Conservation (phyloP, 176 grass and related monocot genomes). For the Oryza brachyantha region DNA sequence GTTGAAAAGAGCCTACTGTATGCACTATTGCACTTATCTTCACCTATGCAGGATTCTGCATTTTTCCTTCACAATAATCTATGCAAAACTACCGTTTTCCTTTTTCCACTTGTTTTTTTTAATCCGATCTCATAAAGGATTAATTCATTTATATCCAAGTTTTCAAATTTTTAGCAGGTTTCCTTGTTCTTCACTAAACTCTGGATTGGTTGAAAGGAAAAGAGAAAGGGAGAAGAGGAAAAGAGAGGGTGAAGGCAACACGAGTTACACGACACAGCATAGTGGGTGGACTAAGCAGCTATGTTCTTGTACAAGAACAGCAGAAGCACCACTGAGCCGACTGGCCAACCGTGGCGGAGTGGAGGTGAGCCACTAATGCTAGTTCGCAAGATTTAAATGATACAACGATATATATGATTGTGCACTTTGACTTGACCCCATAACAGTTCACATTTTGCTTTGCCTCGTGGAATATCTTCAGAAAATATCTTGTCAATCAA, state of each 20-base stretch:
- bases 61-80: neutral
- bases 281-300: neutral
- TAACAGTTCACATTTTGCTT: neutral
- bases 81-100: neutral
- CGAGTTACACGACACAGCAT: neutral
- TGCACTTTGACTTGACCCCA: conserved; percentile 1
- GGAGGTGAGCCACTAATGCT: conserved; percentile 5
- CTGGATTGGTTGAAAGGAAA: neutral
- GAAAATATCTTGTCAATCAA: neutral
- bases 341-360: neutral
- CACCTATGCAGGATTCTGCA: neutral
- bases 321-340: neutral
- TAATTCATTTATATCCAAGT: neutral
- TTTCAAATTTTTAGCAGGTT: neutral
- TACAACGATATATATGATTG: neutral
- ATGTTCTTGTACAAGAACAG: conserved; percentile 10
- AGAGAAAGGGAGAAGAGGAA: neutral
- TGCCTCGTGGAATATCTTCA: neutral
- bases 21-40: neutral
- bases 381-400: neutral
- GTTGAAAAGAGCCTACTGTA: neutral
- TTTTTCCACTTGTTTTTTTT: neutral
- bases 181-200: neutral
- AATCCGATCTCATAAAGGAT: neutral
- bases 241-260: neutral